Conservation (phyloP, 2,329 filamentous ascomycete species). For the Huntiella savannae region DNA sequence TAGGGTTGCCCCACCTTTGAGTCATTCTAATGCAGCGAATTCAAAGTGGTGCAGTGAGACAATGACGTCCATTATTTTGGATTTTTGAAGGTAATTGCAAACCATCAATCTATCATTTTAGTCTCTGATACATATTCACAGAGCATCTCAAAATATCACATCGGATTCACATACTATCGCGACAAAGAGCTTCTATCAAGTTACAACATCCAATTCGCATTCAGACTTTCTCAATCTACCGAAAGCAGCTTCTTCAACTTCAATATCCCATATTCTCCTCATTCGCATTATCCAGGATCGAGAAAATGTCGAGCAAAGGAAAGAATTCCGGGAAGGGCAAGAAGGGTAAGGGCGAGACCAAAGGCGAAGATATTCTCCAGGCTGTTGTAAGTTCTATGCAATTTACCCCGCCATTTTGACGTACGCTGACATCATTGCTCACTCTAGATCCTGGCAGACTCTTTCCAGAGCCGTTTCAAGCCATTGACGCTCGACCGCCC, state of each 20-base stretch:
- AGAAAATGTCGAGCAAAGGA: constrained; percentile 10
- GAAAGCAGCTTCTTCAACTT: background rate
- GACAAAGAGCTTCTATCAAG: no score
- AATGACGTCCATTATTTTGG: no score
- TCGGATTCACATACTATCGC: no score
- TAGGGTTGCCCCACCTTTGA: no score
- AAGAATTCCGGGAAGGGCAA: constrained; percentile 28
- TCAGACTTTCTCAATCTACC: no score
- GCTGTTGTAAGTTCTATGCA: constrained; percentile 28
- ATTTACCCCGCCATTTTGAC: background rate
- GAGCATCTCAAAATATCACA: no score
- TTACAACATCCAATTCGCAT: no score
- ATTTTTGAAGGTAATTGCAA: no score
- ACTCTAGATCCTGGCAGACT: constrained; percentile 67
- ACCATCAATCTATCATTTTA: no score
- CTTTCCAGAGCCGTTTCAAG: constrained; percentile 78
- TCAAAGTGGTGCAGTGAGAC: no score
- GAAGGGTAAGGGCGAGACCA: constrained; percentile 32
- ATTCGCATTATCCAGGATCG: background rate
- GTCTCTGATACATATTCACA: no score
- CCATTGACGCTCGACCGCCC: constrained; percentile 81
- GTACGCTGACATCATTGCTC: constrained; percentile 9
- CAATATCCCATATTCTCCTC: background rate
- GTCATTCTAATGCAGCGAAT: no score
- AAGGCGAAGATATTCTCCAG: constrained; percentile 39